phyloP scores from a whole-genome alignment of 2,329 filamentous ascomycete species.

The Colletotrichum tamarilloi region DNA sequence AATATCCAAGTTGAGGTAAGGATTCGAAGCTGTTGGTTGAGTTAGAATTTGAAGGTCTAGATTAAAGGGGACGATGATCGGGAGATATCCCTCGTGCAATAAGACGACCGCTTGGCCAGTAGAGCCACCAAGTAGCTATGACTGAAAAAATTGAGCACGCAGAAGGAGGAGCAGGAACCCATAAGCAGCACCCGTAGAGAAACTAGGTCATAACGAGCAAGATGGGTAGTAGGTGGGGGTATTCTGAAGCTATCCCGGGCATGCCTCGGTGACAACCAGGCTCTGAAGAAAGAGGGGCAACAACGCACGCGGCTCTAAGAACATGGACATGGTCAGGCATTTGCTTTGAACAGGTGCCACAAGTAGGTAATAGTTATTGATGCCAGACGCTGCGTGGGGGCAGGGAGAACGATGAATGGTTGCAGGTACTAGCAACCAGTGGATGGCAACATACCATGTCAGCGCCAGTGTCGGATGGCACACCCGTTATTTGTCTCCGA shows the following conservation, averaged over 20 bases:
- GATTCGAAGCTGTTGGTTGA: conserved; percentile 19
- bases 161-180: conserved; percentile 21
- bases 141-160: conserved; percentile 4
- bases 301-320: background rate
- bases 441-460: conserved; percentile 27
- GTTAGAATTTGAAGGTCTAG: conserved; percentile 16
- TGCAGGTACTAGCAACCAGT: conserved; percentile 16
- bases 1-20: background rate
- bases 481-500: conserved; percentile 9
- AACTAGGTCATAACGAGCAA: background rate
- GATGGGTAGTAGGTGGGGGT: conserved; percentile 20
- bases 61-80: conserved; percentile 1
- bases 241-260: conserved; percentile 31
- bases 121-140: conserved; percentile 14
- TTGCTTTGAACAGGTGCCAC: background rate
- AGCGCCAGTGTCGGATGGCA: conserved; percentile 10
- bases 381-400: conserved; percentile 19
- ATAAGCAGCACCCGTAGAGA: conserved; percentile 19
- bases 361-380: conserved; percentile 7
- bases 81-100: background rate
- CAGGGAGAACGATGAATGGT: conserved; percentile 20
- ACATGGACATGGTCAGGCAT: conserved; percentile 16
- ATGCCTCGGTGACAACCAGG: conserved; percentile 25
- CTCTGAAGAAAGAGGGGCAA: background rate
- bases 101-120: conserved; percentile 21